A percentile compares a stretch with the other conserved stretches of the same genome.
Conservation (phyloP, 2,329 filamentous ascomycete species). For the Aspergillus alliaceus region DNA sequence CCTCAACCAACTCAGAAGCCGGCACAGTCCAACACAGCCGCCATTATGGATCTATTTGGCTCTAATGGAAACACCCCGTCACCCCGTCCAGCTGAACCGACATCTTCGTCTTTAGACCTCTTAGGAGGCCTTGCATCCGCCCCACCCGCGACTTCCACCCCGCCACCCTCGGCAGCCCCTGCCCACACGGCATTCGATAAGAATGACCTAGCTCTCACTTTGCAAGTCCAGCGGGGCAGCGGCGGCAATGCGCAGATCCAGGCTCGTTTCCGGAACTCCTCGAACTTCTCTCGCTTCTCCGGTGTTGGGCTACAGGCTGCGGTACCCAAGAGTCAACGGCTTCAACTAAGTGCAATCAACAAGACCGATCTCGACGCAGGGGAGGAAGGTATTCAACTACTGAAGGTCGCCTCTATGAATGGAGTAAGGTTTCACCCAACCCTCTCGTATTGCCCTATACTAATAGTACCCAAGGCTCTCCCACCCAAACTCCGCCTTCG, state of each 20-base stretch:
- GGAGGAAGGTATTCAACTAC: constrained; percentile 82
- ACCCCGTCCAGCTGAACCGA: constrained; percentile 50
- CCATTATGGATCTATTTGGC: constrained; percentile 90
- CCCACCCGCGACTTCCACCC: constrained; percentile 52
- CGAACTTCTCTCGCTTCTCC: constrained; percentile 64
- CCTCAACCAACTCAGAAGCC: constrained; percentile 56
- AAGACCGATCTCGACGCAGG: constrained; percentile 73
- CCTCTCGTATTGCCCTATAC: constrained; percentile 21
- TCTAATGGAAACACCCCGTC: constrained; percentile 48
- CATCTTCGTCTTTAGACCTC: constrained; percentile 37
- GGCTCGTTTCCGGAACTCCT: constrained; percentile 79
- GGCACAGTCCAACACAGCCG: constrained; percentile 57
- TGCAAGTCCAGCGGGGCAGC: constrained; percentile 77
- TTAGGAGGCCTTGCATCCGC: constrained; percentile 47
- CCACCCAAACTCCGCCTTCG: constrained; percentile 72
- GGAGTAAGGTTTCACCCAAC: constrained; percentile 67
- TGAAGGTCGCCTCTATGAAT: constrained; percentile 81
- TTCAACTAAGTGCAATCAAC: constrained; percentile 89
- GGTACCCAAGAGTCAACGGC: constrained; percentile 92
- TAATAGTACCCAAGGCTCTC: constrained; percentile 59
- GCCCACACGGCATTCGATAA: constrained; percentile 78
- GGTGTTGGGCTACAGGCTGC: constrained; percentile 87
- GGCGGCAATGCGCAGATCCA: constrained; percentile 73
- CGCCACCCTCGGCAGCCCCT: constrained; percentile 42
- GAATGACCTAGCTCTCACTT: constrained; percentile 76